Evolutionary conservation across 2,329 filamentous ascomycete genomes (phyloP).

Genomic region (Grosmannia clavigera): DNA sequence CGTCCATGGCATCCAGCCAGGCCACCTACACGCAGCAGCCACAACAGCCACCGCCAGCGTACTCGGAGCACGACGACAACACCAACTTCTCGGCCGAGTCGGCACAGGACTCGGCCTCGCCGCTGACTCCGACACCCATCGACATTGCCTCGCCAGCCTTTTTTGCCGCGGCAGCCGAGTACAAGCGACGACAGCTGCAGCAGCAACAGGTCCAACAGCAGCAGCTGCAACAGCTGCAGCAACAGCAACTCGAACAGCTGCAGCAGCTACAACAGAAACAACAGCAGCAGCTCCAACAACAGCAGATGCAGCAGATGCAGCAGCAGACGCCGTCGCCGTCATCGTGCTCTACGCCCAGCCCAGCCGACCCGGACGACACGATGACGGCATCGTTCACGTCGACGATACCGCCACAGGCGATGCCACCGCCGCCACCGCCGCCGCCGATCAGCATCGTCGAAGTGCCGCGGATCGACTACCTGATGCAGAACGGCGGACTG

Average conservation of each 20-base stretch:
- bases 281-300: background rate
- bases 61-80: slow-evolving; percentile 25
- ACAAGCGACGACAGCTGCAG: slow-evolving; percentile 26
- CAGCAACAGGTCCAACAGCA: background rate
- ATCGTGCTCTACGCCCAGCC: background rate
- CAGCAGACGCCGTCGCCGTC: background rate
- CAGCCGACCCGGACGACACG: background rate
- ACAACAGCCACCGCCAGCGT: background rate
- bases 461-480: slow-evolving; percentile 77
- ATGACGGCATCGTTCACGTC: slow-evolving; percentile 12
- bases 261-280: background rate
- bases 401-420: slow-evolving; percentile 43
- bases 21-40: slow-evolving; percentile 28
- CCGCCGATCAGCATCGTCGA: slow-evolving; percentile 59
- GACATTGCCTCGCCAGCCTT: slow-evolving; percentile 4
- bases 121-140: slow-evolving; percentile 42
- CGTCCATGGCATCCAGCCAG: slow-evolving; percentile 46
- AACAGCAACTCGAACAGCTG: background rate
- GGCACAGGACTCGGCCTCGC: slow-evolving; percentile 44
- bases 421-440: slow-evolving; percentile 58
- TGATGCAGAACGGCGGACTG: slow-evolving; percentile 80
- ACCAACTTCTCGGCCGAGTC: slow-evolving; percentile 38
- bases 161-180: background rate
- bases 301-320: background rate
- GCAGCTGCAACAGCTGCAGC: background rate